Evolutionary conservation across 495 filamentous ascomycete genomes (phyloP).

Genomic region (Xylaria curta): DNA sequence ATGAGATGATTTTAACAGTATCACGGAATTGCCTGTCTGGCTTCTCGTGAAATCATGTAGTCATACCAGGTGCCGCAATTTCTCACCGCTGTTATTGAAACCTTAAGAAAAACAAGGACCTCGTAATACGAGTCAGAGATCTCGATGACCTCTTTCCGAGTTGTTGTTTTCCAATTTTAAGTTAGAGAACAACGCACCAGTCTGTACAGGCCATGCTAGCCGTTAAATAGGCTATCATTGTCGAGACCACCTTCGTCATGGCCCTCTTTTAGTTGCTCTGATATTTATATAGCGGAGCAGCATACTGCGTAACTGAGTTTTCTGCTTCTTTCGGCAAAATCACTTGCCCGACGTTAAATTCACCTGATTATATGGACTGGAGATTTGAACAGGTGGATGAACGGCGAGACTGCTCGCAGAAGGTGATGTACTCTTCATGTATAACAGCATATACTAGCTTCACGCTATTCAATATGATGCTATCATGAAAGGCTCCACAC

Average conservation of each 20-base stretch:
- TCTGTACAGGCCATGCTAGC: not conserved
- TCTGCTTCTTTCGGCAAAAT: not conserved
- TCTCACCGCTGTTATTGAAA: not conserved
- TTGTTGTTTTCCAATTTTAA: not conserved
- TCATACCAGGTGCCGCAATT: not conserved
- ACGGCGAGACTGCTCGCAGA: not conserved
- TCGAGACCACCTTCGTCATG: not conserved
- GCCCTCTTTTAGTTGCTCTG: not conserved
- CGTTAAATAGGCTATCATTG: not conserved
- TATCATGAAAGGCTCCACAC: not conserved
- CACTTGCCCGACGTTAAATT: not conserved
- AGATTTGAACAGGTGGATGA: not conserved
- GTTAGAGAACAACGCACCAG: not conserved
- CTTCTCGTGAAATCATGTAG: not conserved
- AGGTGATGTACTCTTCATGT: not conserved
- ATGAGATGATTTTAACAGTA: not conserved
- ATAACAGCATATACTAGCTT: not conserved
- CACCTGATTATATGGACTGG: not conserved
- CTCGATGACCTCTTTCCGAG: not conserved
- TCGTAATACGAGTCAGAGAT: not conserved
- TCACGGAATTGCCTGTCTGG: too few relatives aligned
- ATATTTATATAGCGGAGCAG: too few relatives aligned
- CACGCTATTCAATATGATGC: not conserved
- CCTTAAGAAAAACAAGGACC: conserved; percentile 1
- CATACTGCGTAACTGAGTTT: not conserved